Conservation (phyloP, 305 asterid species). For the Fraxinus sp. region DNA sequence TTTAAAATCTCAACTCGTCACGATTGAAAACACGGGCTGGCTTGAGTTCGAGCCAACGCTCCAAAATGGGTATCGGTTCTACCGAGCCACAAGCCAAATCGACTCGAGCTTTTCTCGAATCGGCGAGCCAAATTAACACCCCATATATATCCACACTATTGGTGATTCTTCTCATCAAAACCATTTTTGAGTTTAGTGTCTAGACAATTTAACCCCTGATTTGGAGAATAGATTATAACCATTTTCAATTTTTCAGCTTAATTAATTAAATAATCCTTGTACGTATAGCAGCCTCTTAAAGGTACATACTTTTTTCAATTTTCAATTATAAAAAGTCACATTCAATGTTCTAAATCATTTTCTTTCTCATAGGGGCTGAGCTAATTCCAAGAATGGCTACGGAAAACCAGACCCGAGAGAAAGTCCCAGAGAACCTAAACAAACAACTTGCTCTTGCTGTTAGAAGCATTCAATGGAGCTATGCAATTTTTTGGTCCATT, state of each 20-base stretch:
- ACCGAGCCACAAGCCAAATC: no score
- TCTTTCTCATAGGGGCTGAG: neutral
- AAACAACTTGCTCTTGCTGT: constrained; percentile 74
- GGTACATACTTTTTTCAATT: neutral
- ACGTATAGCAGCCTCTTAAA: neutral
- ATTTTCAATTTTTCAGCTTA: neutral
- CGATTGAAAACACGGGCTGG: no score
- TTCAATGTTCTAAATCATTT: neutral
- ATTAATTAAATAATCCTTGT: neutral
- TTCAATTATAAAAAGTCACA: neutral
- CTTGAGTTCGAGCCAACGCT: no score
- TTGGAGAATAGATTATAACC: neutral
- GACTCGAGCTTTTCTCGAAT: no score
- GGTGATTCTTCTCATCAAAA: neutral
- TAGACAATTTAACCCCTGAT: neutral
- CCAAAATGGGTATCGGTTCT: no score
- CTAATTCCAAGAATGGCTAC: constrained; percentile 47
- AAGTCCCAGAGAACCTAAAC: constrained; percentile 48
- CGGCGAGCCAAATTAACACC: no score
- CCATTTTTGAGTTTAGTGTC: neutral
- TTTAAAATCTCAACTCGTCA: no score
- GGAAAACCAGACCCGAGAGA: constrained; percentile 40
- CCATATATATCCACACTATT: neutral
- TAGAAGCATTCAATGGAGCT: constrained; percentile 87
- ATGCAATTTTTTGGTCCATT: constrained; percentile 86